These are phyloP conservation scores for Zanthoxylum bungeanum DNA, from an alignment of 345 rosid species.

Conservation along the genomic window DNA sequence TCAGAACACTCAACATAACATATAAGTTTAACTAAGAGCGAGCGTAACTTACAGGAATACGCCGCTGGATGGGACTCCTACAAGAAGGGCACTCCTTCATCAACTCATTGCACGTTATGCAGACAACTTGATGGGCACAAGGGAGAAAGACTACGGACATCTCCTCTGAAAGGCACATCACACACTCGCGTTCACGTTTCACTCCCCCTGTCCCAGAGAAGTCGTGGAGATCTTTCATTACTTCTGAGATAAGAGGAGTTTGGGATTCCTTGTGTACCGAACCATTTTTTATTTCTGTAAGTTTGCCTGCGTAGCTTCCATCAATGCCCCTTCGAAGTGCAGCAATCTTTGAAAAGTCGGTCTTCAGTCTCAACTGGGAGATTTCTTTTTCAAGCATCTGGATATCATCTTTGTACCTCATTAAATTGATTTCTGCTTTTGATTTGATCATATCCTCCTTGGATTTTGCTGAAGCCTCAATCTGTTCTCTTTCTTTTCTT, in stretches of 20 bases:
- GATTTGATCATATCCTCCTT: conserved; percentile 47
- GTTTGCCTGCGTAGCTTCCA: conserved; percentile 47
- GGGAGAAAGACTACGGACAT: conserved; percentile 56
- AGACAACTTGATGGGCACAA: conserved; percentile 58
- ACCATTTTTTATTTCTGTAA: conserved; percentile 21
- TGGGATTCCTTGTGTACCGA: conserved; percentile 30
- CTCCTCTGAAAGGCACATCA: conserved; percentile 81
- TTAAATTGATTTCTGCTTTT: conserved; percentile 50
- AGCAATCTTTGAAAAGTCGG: conserved; percentile 60
- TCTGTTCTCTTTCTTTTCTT: conserved; percentile 50
- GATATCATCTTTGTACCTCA: conserved; percentile 48
- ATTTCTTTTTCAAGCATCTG: conserved; percentile 64
- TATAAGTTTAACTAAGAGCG: conserved; percentile 27
- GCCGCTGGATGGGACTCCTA: conserved; percentile 45
- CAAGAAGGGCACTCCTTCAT: conserved; percentile 75
- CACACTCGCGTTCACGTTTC: conserved; percentile 84
- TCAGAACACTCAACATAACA: conserved; percentile 32
- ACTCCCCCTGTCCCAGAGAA: conserved; percentile 38
- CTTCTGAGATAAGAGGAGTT: conserved; percentile 24
- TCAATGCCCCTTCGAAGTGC: conserved; percentile 59
- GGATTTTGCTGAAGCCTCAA: conserved; percentile 45
- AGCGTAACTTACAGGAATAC: conserved; percentile 43
- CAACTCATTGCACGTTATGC: conserved; percentile 53
- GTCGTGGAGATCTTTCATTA: conserved; percentile 30
- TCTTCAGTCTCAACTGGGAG: conserved; percentile 58